Conservation (phyloP, 345 rosid species). For the Sonneratia alba region DNA sequence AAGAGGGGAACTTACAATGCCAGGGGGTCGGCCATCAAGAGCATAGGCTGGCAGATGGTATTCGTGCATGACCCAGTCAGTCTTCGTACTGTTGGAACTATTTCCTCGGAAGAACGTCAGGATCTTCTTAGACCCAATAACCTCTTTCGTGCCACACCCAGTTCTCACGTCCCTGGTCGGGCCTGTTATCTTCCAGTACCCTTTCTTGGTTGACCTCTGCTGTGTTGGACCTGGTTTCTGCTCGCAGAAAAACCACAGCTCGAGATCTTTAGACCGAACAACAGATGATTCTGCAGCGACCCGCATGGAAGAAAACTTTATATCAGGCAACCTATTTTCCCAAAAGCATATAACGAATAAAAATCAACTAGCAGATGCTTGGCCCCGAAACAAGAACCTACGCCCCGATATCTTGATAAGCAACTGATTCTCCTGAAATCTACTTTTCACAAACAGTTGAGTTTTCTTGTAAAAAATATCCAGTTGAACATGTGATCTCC, state of each 20-base stretch:
- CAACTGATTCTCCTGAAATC: background rate
- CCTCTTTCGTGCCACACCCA: background rate
- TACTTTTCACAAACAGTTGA: no score
- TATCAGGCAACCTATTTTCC: background rate
- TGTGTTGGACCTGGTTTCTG: background rate
- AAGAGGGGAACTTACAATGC: background rate
- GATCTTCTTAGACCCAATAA: conserved; percentile 7
- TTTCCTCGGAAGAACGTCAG: background rate
- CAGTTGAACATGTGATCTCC: no score
- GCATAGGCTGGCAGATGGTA: background rate
- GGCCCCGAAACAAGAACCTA: background rate
- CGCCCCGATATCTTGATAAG: background rate
- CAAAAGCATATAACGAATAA: background rate
- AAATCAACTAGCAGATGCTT: background rate
- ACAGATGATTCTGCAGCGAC: background rate
- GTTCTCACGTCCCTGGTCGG: background rate
- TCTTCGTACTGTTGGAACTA: background rate
- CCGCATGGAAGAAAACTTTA: background rate
- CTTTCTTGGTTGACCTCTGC: background rate
- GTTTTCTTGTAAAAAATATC: no score
- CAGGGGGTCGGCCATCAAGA: background rate
- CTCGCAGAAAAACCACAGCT: background rate
- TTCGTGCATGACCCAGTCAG: conserved; percentile 13
- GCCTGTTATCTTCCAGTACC: conserved; percentile 12
- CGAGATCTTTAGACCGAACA: background rate